Evolutionary conservation across 1,284 basidiomycete genomes (phyloP).

Genomic region (Inonotus obliquus): DNA sequence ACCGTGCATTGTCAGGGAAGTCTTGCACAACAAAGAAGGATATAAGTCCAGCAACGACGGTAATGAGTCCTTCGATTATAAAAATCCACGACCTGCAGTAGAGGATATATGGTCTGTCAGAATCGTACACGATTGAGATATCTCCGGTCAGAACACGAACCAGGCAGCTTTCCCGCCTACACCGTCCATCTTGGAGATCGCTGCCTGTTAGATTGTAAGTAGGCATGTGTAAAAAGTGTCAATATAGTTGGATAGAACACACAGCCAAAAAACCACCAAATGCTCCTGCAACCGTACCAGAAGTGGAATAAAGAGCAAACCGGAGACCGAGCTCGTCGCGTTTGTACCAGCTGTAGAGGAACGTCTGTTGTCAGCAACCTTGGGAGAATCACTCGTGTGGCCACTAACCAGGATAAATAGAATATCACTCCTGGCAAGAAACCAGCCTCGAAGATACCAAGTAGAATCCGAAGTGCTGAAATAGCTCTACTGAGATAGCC

Average conservation of each 20-base stretch:
- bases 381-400: not conserved
- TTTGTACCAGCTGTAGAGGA: conserved; percentile 19
- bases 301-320: conserved; percentile 25
- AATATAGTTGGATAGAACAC: not conserved
- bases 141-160: no score
- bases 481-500: not conserved
- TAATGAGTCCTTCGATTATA: conserved; percentile 20
- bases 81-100: conserved; percentile 27
- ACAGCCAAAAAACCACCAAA: conserved; percentile 19
- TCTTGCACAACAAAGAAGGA: conserved; percentile 39
- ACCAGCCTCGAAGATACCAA: conserved; percentile 70
- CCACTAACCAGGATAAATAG: conserved; percentile 60
- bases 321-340: conserved; percentile 24
- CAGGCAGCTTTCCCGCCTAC: conserved; percentile 28
- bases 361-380: not conserved
- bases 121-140: no score
- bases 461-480: conserved; percentile 49
- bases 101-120: no score
- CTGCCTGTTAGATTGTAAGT: conserved; percentile 11
- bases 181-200: conserved; percentile 25
- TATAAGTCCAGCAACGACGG: conserved; percentile 30
- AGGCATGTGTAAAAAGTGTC: not conserved
- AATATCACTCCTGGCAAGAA: conserved; percentile 64
- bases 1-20: conserved; percentile 38
- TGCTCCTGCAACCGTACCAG: conserved; percentile 23